Base-by-base conservation (phyloP, 2,329 filamentous ascomycete species). In the Ascochyta fabae region DNA sequence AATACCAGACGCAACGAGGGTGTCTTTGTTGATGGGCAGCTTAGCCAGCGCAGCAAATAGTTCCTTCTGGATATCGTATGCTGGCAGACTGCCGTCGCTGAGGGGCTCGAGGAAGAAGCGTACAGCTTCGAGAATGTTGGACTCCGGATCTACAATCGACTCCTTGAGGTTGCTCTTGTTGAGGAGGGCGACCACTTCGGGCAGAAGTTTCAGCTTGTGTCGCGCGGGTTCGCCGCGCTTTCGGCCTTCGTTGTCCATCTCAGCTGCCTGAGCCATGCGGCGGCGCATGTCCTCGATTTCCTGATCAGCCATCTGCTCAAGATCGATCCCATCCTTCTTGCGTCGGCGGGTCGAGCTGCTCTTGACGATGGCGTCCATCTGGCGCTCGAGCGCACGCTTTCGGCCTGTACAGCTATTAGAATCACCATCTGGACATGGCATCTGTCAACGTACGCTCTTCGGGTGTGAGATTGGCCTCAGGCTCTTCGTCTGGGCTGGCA, bases 51-150 rank as follows among this genome's bases (percentile, higher is more conserved):
- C 89, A 24, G 86, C 85, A 74, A 99, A 95, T 39, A 99, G 86
- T 73, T 98, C 93, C 59, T 93, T 91, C 79, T 99, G 95, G 64
- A 99, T 98, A 73, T 95, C 95, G 79, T 97, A 99, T 27, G 95
- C 94, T 0, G 95, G 95, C 45, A 99, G 84, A 58, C 91, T 94
- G 53, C 94, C 95, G 72, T 98, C 94, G 67, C 94, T 92, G 41
- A 98, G 84, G 0, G 95, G 95, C 74, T 99, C 95, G 22, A 99
- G 85, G 83, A 98, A 98, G 83, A 96, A 98, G 72, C 94, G 92
- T 70, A 99, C 92, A 13, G 93, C 91, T 77, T 96, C 92, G 35
- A 99, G 81, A 60, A 99, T 89, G 79, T 98, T 97, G 71, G 90
- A 96, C 71, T 99, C 95, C 0, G 94, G 94, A 65, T 97, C 94